A percentile compares a stretch with the other conserved stretches of the same genome.
These are phyloP conservation scores for Orbilia javanica DNA, from an alignment of 2,329 filamentous ascomycete genomes.

Conservation along the genomic window DNA sequence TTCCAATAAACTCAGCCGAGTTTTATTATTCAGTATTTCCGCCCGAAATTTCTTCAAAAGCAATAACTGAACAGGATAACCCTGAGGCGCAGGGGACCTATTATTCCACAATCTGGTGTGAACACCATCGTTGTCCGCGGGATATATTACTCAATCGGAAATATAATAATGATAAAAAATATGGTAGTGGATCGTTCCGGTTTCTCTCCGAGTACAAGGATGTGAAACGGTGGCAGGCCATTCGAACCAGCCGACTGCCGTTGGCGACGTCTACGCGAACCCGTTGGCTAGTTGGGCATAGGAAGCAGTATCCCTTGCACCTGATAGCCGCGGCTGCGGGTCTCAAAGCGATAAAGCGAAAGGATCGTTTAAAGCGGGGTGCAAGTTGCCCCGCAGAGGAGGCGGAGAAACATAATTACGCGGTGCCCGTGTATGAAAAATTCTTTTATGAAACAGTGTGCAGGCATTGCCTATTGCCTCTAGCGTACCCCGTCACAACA, in stretches of 20 bases:
- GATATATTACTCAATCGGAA: slow-evolving; percentile 18
- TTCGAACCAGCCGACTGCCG: background rate
- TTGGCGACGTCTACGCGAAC: background rate
- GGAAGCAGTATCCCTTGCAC: slow-evolving; percentile 24
- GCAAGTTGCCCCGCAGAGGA: background rate
- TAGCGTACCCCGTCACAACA: background rate
- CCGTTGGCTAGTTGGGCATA: slow-evolving; percentile 26
- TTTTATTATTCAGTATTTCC: slow-evolving; percentile 16
- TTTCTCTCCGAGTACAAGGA: slow-evolving; percentile 27
- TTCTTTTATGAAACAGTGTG: slow-evolving; percentile 35
- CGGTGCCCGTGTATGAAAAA: slow-evolving; percentile 39
- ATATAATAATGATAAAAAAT: background rate
- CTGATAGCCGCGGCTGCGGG: slow-evolving; percentile 25
- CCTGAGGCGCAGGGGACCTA: slow-evolving; percentile 1
- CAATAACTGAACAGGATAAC: background rate
- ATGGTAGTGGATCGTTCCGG: background rate
- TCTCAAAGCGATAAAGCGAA: background rate
- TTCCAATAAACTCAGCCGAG: slow-evolving; percentile 4
- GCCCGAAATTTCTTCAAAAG: background rate
- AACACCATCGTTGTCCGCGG: slow-evolving; percentile 47
- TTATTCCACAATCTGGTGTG: slow-evolving; percentile 47
- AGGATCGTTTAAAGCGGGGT: background rate
- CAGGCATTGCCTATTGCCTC: slow-evolving; percentile 31
- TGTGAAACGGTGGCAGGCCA: slow-evolving; percentile 12
- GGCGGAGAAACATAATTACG: slow-evolving; percentile 24